These are phyloP conservation scores for Colletotrichum euphorbiae DNA, from an alignment of 2,329 filamentous ascomycete genomes.

Conservation along the genomic window DNA sequence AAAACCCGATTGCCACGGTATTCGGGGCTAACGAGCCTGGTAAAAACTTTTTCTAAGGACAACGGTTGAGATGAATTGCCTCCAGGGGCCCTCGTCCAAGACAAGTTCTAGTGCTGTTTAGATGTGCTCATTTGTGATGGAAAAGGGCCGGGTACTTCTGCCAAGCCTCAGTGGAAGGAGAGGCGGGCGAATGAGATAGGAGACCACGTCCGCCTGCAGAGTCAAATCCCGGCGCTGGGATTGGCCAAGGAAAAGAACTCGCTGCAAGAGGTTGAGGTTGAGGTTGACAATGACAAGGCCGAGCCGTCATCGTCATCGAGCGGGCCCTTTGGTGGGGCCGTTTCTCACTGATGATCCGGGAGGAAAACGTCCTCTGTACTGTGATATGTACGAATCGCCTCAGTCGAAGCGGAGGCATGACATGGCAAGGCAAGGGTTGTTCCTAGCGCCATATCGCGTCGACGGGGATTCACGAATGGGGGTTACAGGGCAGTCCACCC, in stretches of 20 bases:
- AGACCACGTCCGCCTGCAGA: constrained; percentile 11
- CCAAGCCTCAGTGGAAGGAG: background rate
- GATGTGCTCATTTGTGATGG: constrained; percentile 9
- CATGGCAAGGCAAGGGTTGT: background rate
- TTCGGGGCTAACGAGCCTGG: constrained; percentile 4
- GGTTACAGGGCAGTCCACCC: constrained; percentile 24
- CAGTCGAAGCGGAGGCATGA: constrained; percentile 15
- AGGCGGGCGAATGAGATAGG: constrained; percentile 16
- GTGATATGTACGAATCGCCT: constrained; percentile 33
- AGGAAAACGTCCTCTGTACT: background rate
- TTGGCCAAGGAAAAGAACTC: constrained; percentile 16
- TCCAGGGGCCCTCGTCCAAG: background rate
- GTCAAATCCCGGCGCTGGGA: constrained; percentile 8
- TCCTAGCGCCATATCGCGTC: background rate
- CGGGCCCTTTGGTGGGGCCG: constrained; percentile 27
- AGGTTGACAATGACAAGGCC: constrained; percentile 21
- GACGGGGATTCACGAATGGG: background rate
- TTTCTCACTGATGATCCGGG: constrained; percentile 17
- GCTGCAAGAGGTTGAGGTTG: constrained; percentile 17
- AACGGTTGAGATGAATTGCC: constrained; percentile 5
- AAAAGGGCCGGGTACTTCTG: constrained; percentile 10
- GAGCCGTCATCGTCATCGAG: constrained; percentile 30
- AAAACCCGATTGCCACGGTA: background rate
- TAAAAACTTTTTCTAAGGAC: too few relatives aligned
- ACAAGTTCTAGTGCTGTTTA: background rate